Conservation (phyloP, 768 basidiomycete genomes). For the Macrolepiota albuminosa region DNA sequence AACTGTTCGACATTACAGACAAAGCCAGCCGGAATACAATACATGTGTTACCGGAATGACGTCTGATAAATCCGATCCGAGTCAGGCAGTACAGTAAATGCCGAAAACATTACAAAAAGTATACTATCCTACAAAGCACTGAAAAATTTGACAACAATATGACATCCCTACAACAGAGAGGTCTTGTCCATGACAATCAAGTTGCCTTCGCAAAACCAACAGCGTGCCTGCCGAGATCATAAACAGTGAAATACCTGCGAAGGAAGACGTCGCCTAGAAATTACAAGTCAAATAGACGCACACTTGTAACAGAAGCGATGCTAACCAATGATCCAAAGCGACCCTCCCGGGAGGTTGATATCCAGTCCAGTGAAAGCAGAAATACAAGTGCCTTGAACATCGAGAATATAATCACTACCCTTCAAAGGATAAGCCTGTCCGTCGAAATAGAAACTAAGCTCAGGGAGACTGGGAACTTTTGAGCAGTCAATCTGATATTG, state of each 20-base stretch:
- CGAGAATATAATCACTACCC: constrained; percentile 84
- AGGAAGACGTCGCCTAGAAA: constrained; percentile 80
- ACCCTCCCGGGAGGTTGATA: constrained; percentile 73
- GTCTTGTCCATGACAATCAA: constrained; percentile 19
- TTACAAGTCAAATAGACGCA: constrained; percentile 2
- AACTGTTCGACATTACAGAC: background rate
- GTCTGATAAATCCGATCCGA: background rate
- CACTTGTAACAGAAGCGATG: constrained; percentile 16
- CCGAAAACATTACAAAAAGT: background rate
- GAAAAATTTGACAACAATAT: background rate
- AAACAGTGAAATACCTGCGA: constrained; percentile 89
- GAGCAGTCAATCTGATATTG: constrained; percentile 90
- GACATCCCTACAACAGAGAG: background rate
- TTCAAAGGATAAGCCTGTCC: constrained; percentile 77
- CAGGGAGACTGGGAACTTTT: constrained; percentile 79
- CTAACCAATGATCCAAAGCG: constrained; percentile 87
- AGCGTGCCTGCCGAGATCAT: constrained; percentile 71
- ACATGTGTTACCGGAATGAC: background rate
- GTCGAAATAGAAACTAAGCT: constrained; percentile 77
- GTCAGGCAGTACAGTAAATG: background rate
- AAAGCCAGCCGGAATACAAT: background rate
- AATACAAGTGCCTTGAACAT: constrained; percentile 90
- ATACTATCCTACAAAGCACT: background rate
- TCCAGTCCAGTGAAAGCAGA: constrained; percentile 91
- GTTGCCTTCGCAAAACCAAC: constrained; percentile 71